Evolutionary conservation across 306 rosid species (phyloP).

Genomic region (Lathyrus aphaca): DNA sequence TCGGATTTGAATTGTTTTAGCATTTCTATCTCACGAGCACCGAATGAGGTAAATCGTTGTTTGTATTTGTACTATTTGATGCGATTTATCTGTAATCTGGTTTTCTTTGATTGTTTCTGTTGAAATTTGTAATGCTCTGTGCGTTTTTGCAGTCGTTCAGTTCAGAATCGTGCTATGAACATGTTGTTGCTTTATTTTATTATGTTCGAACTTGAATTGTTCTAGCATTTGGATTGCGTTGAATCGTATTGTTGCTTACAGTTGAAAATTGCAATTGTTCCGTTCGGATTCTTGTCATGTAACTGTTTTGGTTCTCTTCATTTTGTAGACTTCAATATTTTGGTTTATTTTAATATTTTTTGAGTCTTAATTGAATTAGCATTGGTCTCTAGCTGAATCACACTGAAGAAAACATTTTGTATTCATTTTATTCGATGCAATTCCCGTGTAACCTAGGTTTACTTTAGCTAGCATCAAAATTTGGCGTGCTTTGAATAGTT

Average conservation of each 20-base stretch:
- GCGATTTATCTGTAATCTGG: slow-evolving; percentile 5
- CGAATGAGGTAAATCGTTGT: background rate
- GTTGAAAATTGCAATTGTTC: background rate
- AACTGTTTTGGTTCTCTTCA: background rate
- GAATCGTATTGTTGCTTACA: background rate
- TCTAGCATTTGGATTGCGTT: slow-evolving; percentile 40
- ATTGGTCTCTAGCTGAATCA: slow-evolving; percentile 21
- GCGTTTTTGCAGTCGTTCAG: background rate
- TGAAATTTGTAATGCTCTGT: background rate
- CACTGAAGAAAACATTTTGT: slow-evolving; percentile 20
- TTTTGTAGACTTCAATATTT: background rate
- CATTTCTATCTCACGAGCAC: slow-evolving; percentile 37
- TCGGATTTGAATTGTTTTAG: slow-evolving; percentile 28
- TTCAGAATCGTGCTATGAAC: background rate
- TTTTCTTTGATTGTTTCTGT: background rate
- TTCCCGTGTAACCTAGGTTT: slow-evolving; percentile 9
- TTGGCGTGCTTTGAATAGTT: background rate
- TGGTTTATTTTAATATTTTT: background rate
- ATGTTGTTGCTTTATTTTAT: background rate
- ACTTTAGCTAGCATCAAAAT: background rate
- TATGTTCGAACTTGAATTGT: slow-evolving; percentile 13
- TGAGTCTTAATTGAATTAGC: slow-evolving; percentile 28
- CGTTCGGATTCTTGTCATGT: background rate
- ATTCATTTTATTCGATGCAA: background rate
- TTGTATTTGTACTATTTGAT: background rate